phyloP scores from a whole-genome alignment of 352 stramenopile genomes.

The Aphanomyces astaci region DNA sequence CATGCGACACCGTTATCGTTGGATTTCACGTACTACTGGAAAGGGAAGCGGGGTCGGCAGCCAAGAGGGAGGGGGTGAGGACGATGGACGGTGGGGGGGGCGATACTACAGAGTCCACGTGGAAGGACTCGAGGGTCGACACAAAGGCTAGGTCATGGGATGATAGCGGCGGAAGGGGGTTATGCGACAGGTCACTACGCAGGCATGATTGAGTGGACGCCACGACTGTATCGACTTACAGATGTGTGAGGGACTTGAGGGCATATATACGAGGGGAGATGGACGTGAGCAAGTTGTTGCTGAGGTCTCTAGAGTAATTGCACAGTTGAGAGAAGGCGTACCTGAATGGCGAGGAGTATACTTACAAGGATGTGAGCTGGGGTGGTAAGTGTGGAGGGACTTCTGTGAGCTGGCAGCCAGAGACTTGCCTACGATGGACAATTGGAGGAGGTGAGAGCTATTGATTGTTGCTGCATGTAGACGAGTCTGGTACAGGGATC shows the following conservation, averaged over 20 bases:
- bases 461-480: too few relatives aligned
- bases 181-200: conserved; percentile 1
- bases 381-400: not conserved
- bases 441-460: too few relatives aligned
- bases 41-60: not conserved
- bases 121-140: not conserved
- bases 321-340: too few relatives aligned
- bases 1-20: too few relatives aligned
- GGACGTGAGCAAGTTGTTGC: not conserved
- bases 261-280: conserved; percentile 2
- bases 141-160: not conserved
- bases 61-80: too few relatives aligned
- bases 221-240: too few relatives aligned
- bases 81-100: too few relatives aligned
- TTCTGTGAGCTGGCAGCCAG: not conserved
- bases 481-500: not conserved
- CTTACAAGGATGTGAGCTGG: not conserved
- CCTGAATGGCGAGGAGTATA: too few relatives aligned
- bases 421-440: not conserved
- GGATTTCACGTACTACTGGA: too few relatives aligned
- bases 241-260: not conserved
- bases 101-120: not conserved
- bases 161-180: not conserved
- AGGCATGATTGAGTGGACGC: too few relatives aligned
- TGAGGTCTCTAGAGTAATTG: conserved; percentile 3